Base-by-base conservation (phyloP, 495 filamentous ascomycete genomes). In the Apiosordaria backusii region DNA sequence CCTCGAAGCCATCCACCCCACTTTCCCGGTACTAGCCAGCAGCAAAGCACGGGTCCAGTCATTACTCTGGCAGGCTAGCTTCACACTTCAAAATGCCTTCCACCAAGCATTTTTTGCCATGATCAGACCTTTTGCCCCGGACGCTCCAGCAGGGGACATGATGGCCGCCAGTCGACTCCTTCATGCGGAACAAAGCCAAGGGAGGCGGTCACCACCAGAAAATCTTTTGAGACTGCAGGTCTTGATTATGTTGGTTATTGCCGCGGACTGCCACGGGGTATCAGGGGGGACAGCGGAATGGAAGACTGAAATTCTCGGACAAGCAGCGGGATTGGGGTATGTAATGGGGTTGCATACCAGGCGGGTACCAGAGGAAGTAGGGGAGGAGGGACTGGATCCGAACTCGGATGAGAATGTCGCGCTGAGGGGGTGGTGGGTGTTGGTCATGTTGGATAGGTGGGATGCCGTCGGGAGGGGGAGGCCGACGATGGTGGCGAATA, bases 381-480 rank as follows among this genome's bases (percentile, higher is more conserved):
- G 67, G 4, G 67, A 69, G 18, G 45, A 63, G 18, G 77, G 81
- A 22, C 65, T 77, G 62, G 89, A 92, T 73, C 67, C 81, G 4
- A 89, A 93, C 74, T 88, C 89, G 7, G 88, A 90, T 61, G 86
- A 89, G 60, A 88, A 87, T 27, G 81, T 94, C 25, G 85, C 84
- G 2, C 78, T 91, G 63, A 85, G 91, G 50, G 85, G 85, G 58
- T 96, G 91, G 90, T 91, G 89, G 77, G 84, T 87, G 1, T 75
- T 95, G 62, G 82, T 89, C 57, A 86, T 90, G 70, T 77, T 96
- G 65, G 87, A 91, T 63, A 85, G 90, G 27, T 94, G 88, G 88
- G 86, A 92, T 71, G 86, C 90, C 18, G 82, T 88, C 52, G 88
- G 86, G 70, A 88, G 85, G 1, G 86, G 86, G 13, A 84, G 74